A percentile compares a stretch with the other conserved stretches of the same genome.
These are phyloP conservation scores for Hymenoscyphus scutula DNA, from an alignment of 2,329 filamentous ascomycete species.

Conservation along the genomic window DNA sequence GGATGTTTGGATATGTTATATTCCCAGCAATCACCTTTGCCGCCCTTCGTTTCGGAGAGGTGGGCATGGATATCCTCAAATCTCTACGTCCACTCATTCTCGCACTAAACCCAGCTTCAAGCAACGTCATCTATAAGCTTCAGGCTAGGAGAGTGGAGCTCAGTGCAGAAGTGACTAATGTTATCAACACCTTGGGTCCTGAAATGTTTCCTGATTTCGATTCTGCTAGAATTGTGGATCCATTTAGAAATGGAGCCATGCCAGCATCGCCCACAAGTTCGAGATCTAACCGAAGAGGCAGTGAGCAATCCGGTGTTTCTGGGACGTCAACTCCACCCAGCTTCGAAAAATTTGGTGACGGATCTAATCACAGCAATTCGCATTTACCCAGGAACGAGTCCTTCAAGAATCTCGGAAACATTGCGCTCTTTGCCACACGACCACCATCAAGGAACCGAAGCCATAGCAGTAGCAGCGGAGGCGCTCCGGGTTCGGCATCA, in stretches of 20 bases:
- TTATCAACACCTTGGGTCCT: conserved; percentile 93
- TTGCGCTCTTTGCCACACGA: conserved; percentile 86
- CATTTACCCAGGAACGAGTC: conserved; percentile 79
- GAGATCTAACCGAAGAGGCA: conserved; percentile 43
- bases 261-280: conserved; percentile 29
- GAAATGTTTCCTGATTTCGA: conserved; percentile 98
- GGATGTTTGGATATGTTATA: conserved; percentile 71
- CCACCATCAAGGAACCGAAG: conserved; percentile 74
- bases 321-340: conserved; percentile 32
- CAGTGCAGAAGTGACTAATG: conserved; percentile 77
- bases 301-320: conserved; percentile 46
- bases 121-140: conserved; percentile 79
- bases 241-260: conserved; percentile 37
- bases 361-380: conserved; percentile 34
- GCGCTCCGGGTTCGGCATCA: conserved; percentile 56
- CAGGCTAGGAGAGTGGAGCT: conserved; percentile 70
- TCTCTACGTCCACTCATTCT: conserved; percentile 84
- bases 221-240: conserved; percentile 66
- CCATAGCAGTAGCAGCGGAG: conserved; percentile 66
- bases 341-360: conserved; percentile 29
- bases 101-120: conserved; percentile 79
- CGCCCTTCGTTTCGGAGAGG: conserved; percentile 89
- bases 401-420: conserved; percentile 82
- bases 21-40: conserved; percentile 91
- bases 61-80: conserved; percentile 99